Percentiles rank a stretch among this genome's conserved stretches.
phyloP scores from a whole-genome alignment of 805 yeast genomes.

The Sungouiella thailandica region DNA sequence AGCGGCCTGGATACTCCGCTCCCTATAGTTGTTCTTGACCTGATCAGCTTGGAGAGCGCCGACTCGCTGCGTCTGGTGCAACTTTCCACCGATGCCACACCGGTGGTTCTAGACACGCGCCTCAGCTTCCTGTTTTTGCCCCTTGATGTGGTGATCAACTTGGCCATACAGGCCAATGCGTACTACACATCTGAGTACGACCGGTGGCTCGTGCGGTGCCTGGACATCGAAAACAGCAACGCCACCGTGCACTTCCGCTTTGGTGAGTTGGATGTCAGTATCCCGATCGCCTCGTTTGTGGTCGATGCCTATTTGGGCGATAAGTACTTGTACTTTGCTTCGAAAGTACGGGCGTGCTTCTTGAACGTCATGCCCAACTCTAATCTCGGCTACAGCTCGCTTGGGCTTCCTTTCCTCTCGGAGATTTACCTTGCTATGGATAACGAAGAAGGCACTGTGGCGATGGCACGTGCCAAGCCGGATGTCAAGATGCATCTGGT shows the following conservation, averaged over 20 bases:
- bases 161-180: slow-evolving; percentile 70
- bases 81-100: slow-evolving; percentile 34
- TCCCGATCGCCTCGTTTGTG: slow-evolving; percentile 45
- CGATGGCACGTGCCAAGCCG: slow-evolving; percentile 40
- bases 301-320: slow-evolving; percentile 32
- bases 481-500: neutral
- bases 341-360: slow-evolving; percentile 55
- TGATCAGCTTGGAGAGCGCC: slow-evolving; percentile 22
- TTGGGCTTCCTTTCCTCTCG: slow-evolving; percentile 57
- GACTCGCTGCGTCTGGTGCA: slow-evolving; percentile 31
- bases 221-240: slow-evolving; percentile 35
- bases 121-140: slow-evolving; percentile 50
- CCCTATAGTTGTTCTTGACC: slow-evolving; percentile 29
- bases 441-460: slow-evolving; percentile 50
- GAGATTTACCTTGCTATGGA: slow-evolving; percentile 59
- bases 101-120: slow-evolving; percentile 59
- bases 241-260: slow-evolving; percentile 52
- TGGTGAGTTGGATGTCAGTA: slow-evolving; percentile 45
- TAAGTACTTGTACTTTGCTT: slow-evolving; percentile 40
- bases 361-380: slow-evolving; percentile 47
- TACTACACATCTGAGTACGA: slow-evolving; percentile 43
- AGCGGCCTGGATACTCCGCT: slow-evolving; percentile 11
- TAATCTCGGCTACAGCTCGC: slow-evolving; percentile 42
- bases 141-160: slow-evolving; percentile 46
- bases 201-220: slow-evolving; percentile 63